Evolutionary conservation across 306 rosid genomes (phyloP), one percentile per base, ranked within the genome.

Genomic region (Cucurbita argyrosperma): DNA sequence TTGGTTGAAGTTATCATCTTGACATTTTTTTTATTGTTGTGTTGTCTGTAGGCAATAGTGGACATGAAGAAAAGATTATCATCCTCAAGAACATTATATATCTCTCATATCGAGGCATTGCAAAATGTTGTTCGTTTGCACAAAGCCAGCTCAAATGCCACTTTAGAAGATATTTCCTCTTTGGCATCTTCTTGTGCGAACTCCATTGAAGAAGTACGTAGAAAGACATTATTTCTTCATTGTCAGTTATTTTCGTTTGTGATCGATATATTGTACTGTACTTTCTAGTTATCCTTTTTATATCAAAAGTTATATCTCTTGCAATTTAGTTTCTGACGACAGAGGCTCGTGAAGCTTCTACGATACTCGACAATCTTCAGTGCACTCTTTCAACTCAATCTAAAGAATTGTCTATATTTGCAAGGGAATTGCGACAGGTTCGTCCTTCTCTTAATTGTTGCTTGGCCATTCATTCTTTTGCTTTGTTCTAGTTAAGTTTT

Each of bases 91-190:
- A 68, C 81, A 45, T 74, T 86, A 83, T 91, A 84, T 72, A 51
- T 83, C 56, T 87, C 89, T 71, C 96, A 95, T 75, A 74, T 88
- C 16, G 96, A 95, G 83, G 96, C 88, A 30, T 80, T 87, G 76
- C 93, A 91, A 84, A 95, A 95, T 81, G 96, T 91, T 70, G 97
- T 95, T 74, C 89, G 90, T 72, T 88, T 95, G 84, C 97, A 91
- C 82, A 84, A 77, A 82, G 90, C 99, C 1, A 72, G 69, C 82
- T 91, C 96, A 21, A 83, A 89, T 82, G 92, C 96, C 81, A 76
- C 82, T 47, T 78, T 95, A 55, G 93, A 85, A 78, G 96, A 95
- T 77, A 68, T 95, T 63, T 79, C 86, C 30, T 87, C 90, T 62
- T 79, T 84, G 80, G 80, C 84, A 77, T 82, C 96, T n/a, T 82